Percentiles rank a stretch among this genome's conserved stretches.
Evolutionary conservation across 495 filamentous ascomycete species (phyloP).

Genomic region (Hyaloscypha bicolor): DNA sequence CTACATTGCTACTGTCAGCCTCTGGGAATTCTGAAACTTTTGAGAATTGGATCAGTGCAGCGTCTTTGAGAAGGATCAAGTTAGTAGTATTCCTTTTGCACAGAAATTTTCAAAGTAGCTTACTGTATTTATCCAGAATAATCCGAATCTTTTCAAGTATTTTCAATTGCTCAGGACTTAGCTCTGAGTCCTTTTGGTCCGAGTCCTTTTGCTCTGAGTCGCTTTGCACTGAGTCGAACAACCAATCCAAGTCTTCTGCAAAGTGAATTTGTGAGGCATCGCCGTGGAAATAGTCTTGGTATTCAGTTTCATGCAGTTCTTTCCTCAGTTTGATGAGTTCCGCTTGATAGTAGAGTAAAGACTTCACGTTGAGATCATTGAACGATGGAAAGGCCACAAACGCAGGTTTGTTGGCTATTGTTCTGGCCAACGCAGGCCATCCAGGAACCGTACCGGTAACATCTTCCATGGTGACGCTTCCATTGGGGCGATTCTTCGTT

Average conservation of each 20-base stretch:
- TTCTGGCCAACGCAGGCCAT: slow-evolving; percentile 11
- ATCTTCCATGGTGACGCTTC: background rate
- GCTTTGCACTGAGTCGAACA: background rate
- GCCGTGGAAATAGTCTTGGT: background rate
- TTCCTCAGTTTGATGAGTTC: slow-evolving; percentile 17
- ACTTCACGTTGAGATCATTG: slow-evolving; percentile 19
- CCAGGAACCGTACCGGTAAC: slow-evolving; percentile 7
- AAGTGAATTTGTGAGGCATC: background rate
- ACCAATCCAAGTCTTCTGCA: slow-evolving; percentile 1
- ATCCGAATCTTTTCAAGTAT: slow-evolving; percentile 1
- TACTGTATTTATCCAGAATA: slow-evolving; percentile 15
- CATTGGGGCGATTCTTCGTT: background rate
- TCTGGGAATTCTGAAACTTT: slow-evolving; percentile 3
- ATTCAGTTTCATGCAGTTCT: slow-evolving; percentile 9
- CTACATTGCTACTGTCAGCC: slow-evolving; percentile 9
- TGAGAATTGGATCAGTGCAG: slow-evolving; percentile 7
- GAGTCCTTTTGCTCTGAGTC: too few species aligned
- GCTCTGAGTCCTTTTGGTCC: background rate
- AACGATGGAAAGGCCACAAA: slow-evolving; percentile 19
- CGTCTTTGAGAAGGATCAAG: background rate
- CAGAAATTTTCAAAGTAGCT: background rate
- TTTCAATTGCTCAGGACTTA: background rate
- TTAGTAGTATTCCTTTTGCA: slow-evolving; percentile 2
- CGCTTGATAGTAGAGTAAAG: slow-evolving; percentile 21
- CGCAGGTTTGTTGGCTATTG: slow-evolving; percentile 8